Percentiles rank a stretch among this genome's conserved stretches.
phyloP scores from a whole-genome alignment of 2,329 filamentous ascomycete species.

The Dactylellina drechsleri region DNA sequence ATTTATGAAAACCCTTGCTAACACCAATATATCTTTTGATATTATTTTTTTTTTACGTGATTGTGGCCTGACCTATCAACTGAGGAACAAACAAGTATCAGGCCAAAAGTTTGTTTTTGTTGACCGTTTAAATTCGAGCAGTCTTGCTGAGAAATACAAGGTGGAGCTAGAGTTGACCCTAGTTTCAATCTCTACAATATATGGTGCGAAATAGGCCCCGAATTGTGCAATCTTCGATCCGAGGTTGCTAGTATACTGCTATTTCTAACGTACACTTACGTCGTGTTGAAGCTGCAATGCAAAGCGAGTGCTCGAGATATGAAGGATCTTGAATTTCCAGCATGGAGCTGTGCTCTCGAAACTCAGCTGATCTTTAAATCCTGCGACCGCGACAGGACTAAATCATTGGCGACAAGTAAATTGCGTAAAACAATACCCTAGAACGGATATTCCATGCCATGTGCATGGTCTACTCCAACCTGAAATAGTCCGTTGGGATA shows the following conservation, averaged over 20 bases:
- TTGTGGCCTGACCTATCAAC: constrained; percentile 48
- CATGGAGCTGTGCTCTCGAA: too few relatives aligned
- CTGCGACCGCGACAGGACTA: too few relatives aligned
- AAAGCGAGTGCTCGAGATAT: too few relatives aligned
- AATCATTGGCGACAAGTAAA: too few relatives aligned
- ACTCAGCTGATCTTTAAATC: too few relatives aligned
- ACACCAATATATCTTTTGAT: not conserved
- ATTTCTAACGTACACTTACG: not conserved
- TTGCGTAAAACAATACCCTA: too few relatives aligned
- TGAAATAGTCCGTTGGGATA: constrained; percentile 24
- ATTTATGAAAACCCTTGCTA: constrained; percentile 5
- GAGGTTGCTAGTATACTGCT: not conserved
- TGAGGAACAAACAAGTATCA: too few relatives aligned
- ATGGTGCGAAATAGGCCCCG: constrained; percentile 24
- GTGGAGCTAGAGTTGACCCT: too few relatives aligned
- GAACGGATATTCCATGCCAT: too few relatives aligned
- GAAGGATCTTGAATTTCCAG: too few relatives aligned
- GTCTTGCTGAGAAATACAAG: constrained; percentile 41
- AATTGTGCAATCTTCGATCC: constrained; percentile 39
- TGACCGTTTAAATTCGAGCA: not conserved
- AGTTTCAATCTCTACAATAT: too few relatives aligned
- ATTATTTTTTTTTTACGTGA: constrained; percentile 18
- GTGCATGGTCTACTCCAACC: too few relatives aligned
- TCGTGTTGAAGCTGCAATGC: not conserved
- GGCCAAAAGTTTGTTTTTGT: not conserved